Base-by-base conservation (phyloP, 805 yeast species). In the Ogataea paradorogensis region DNA sequence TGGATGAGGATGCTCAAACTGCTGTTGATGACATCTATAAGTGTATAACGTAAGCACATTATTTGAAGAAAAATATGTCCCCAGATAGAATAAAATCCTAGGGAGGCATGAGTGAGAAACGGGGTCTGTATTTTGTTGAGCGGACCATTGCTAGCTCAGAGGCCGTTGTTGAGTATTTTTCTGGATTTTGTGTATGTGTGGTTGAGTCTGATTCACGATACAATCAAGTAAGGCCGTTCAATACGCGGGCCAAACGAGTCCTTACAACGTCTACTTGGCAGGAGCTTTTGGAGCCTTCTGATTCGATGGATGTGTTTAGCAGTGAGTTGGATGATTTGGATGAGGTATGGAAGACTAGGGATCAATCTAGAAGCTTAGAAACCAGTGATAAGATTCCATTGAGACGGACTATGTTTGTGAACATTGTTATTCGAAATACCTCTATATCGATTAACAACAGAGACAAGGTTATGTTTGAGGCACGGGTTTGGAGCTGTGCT, bases 1-100 rank as follows among this genome's bases (percentile, higher is more conserved):
- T 71, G 30, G 76, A 71, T 30, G 75, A 69, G 41, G 73, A 69
- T 45, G 73, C 73, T 4, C 57, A 51, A 11, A 38, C 27, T 5
- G 61, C 50, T 9, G 45, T 52, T 1, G 51, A 51, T 15, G 45
- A 42, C 15, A 35, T 56, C 11, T 50, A 39, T 27, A 21, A 23
- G 21, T 14, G 16, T 18, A 27, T 38, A 18, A 31, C 38, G 35
- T 30, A 41, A 37, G 13, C 44, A 26, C 13, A 10, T 26, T n/a
- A 18, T 18, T 5, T 4, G 20, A n/a, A 22, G 20, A 32, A 32
- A 29, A 33, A 23, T 32, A n/a, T n/a, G n/a, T n/a, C n/a, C n/a
- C n/a, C 24, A 21, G 9, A 21, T 21, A 7, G 9, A 21, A 16
- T 9, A 15, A 5, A 33, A 24, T 4, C 28, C 23, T 15, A 15